phyloP scores from a whole-genome alignment of 2,329 filamentous ascomycete species.

The Alternaria sp. region DNA sequence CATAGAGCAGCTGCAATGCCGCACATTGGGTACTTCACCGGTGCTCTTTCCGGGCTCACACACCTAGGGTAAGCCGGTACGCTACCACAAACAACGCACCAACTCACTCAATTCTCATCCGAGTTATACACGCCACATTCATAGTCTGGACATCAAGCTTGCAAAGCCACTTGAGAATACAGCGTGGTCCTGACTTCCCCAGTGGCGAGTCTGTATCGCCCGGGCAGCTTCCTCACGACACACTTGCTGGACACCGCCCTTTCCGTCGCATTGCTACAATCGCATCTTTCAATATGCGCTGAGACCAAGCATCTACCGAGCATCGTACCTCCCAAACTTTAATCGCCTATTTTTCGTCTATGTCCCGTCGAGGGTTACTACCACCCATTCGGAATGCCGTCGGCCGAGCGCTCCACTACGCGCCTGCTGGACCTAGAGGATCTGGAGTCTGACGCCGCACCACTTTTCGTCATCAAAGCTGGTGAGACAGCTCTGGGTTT shows the following conservation, averaged over 20 bases:
- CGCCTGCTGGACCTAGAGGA: slow-evolving; percentile 27
- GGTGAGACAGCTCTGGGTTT: slow-evolving; percentile 16
- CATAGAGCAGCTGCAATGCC: slow-evolving; percentile 2
- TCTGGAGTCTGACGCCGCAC: slow-evolving; percentile 28
- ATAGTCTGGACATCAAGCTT: neutral
- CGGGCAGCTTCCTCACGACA: neutral
- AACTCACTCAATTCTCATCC: neutral
- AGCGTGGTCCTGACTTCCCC: neutral
- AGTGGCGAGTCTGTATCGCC: neutral
- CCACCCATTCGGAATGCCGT: slow-evolving; percentile 5
- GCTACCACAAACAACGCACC: neutral
- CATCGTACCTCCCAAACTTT: neutral
- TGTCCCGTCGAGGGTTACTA: neutral
- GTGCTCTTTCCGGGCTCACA: neutral
- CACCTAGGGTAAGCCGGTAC: neutral
- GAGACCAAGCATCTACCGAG: neutral
- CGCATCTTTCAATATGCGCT: neutral
- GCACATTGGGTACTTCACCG: neutral
- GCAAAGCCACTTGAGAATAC: neutral
- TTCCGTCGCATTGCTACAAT: neutral
- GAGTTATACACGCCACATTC: neutral
- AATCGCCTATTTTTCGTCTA: neutral
- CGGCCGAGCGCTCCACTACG: neutral
- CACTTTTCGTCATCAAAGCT: slow-evolving; percentile 32
- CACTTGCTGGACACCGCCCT: neutral